Evolutionary conservation across 169 alveolate species (phyloP).

Genomic region (Cryptosporidium sp.): DNA sequence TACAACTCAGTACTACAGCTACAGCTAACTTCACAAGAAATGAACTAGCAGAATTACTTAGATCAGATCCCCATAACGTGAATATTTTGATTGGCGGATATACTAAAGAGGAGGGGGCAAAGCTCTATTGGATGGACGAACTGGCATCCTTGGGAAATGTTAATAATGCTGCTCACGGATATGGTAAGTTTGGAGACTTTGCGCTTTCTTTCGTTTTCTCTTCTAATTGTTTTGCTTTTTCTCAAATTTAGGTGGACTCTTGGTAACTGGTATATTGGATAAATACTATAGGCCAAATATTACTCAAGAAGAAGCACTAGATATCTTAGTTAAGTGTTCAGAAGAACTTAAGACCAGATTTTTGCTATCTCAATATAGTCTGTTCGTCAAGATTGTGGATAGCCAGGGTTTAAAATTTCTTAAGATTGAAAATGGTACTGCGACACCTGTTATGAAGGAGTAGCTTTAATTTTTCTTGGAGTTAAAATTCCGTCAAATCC

Average conservation of each 20-base stretch:
- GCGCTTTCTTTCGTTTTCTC: slow-evolving; percentile 85
- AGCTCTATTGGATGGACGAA: slow-evolving; percentile 91
- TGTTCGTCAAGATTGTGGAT: slow-evolving; percentile 79
- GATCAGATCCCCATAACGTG: slow-evolving; percentile 88
- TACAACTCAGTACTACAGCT: slow-evolving; percentile 83
- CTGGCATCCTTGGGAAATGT: slow-evolving; percentile 87
- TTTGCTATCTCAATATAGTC: slow-evolving; percentile 86
- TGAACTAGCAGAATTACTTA: slow-evolving; percentile 87
- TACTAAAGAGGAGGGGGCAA: slow-evolving; percentile 89
- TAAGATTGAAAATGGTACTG: slow-evolving; percentile 75
- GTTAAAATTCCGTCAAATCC: background rate
- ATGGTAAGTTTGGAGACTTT: slow-evolving; percentile 86
- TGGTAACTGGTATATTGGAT: slow-evolving; percentile 89
- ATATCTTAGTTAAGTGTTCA: slow-evolving; percentile 85
- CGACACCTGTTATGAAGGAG: slow-evolving; percentile 35
- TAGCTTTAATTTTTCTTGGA: background rate
- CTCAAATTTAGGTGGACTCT: slow-evolving; percentile 80
- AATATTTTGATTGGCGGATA: slow-evolving; percentile 88
- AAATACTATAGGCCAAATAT: slow-evolving; percentile 87
- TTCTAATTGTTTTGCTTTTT: slow-evolving; percentile 81
- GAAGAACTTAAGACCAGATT: slow-evolving; percentile 90
- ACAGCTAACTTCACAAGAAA: slow-evolving; percentile 88
- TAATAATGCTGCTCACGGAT: slow-evolving; percentile 92
- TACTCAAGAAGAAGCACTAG: slow-evolving; percentile 87
- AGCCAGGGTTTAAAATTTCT: slow-evolving; percentile 79